phyloP scores from a whole-genome alignment of 176 grass and related monocot species.

The Avena sativa region DNA sequence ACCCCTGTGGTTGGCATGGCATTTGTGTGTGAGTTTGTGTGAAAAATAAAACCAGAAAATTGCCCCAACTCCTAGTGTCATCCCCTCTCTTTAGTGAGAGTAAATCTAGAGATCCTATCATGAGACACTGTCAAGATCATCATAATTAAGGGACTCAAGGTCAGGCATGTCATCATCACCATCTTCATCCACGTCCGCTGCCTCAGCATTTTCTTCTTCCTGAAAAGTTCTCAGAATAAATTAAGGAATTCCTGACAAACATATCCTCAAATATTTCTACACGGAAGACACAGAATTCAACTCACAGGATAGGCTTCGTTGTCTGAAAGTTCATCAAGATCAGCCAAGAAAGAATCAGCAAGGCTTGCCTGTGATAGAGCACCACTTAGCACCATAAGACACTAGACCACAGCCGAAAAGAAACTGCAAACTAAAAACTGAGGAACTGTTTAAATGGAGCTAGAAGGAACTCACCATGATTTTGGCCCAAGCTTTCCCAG shows the following conservation, averaged over 20 bases:
- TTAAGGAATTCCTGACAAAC: not conserved
- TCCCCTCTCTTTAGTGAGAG: no score
- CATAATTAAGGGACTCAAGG: conserved; percentile 65
- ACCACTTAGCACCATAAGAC: not conserved
- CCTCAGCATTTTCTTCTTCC: conserved; percentile 57
- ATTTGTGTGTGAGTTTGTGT: no score
- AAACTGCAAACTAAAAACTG: not conserved
- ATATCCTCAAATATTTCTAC: not conserved
- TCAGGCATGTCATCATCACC: conserved; percentile 57
- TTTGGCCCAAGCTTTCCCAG: not conserved
- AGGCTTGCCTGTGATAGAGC: conserved; percentile 66
- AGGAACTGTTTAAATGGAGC: not conserved
- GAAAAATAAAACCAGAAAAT: no score
- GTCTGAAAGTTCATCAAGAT: conserved; percentile 93
- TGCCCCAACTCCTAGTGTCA: no score
- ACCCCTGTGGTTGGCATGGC: no score
- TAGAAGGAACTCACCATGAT: conserved; percentile 42
- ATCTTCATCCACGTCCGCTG: conserved; percentile 59
- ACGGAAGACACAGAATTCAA: conserved; percentile 35
- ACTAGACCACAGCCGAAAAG: not conserved
- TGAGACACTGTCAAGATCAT: conserved; percentile 75
- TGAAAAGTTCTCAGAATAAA: conserved; percentile 42
- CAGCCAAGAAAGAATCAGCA: conserved; percentile 93
- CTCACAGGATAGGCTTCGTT: conserved; percentile 85
- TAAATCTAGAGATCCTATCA: no score